Evolutionary conservation across 495 filamentous ascomycete genomes (phyloP), one percentile per base, ranked within the genome.

Genomic region (Lophiotrema nucula): DNA sequence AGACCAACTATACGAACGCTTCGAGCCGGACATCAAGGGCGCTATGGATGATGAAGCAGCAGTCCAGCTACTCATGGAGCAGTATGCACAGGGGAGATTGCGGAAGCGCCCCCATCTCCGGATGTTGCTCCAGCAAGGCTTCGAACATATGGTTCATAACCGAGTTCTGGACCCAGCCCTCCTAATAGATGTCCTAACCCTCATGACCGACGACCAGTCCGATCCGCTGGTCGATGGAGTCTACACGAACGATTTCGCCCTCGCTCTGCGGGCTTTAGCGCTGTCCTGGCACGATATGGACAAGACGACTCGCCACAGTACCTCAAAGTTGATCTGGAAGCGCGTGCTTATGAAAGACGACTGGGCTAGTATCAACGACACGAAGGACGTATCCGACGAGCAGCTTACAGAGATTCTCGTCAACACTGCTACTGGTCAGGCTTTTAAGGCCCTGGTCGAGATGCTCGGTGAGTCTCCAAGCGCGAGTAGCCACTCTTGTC

Each of bases 11-110:
- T 86, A 86, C 67, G 73, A 79, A 35, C 73, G 81, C 45, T 73
- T 90, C 35, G 65, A 70, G 2, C 81, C 82, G 0, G 74, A 79
- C 25, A 74, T 89, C 27, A 70, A 78, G 19, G 77, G 77, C 22
- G 88, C 88, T 0, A 81, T 96, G 42, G 93, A 98, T 68, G 78
- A 81, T 38, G 78, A 86, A 19, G 89, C 88, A 10, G 89, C 87
- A 45, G 65, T 88, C 24, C 83, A 93, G 52, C 69, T 96, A 10
- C 85, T 85, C 1, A 77, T 90, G 58, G 83, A 89, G 45, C 77
- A 80, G 26, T 87, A 88, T 66, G 85, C 79, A 22, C 74, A 70
- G 19, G 72, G 74, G 23, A 72, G 78, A 35, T 74, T 81, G 1
- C 77, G 80, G 56, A 79, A 83, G 57, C 79, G 81, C 37, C 83